phyloP scores from a whole-genome alignment of 352 stramenopile species.

The Aphanomyces euteiches region DNA sequence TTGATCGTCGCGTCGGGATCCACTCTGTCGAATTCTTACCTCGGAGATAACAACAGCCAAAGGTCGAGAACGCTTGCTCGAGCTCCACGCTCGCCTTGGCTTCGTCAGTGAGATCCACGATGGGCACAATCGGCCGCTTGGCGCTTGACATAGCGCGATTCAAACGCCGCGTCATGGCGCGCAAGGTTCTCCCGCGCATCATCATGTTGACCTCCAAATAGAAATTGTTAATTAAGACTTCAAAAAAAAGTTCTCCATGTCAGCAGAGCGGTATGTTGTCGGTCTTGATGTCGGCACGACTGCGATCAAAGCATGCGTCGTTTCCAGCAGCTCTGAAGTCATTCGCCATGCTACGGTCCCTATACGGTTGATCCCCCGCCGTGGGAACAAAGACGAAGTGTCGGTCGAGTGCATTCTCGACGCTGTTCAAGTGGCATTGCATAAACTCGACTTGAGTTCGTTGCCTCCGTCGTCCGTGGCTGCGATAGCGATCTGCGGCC shows the following conservation, averaged over 20 bases:
- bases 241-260: neutral
- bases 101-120: slow-evolving; percentile 10
- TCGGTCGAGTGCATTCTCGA: slow-evolving; percentile 11
- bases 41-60: slow-evolving; percentile 70
- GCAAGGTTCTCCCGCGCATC: too few relatives aligned
- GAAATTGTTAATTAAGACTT: too few relatives aligned
- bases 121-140: slow-evolving; percentile 34
- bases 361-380: slow-evolving; percentile 29
- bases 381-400: neutral
- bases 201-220: too few relatives aligned
- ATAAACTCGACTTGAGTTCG: slow-evolving; percentile 38
- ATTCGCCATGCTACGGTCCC: slow-evolving; percentile 40
- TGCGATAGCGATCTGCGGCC: slow-evolving; percentile 56
- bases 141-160: slow-evolving; percentile 48
- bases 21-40: slow-evolving; percentile 26
- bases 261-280: slow-evolving; percentile 34
- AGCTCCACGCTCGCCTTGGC: slow-evolving; percentile 28
- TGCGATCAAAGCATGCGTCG: slow-evolving; percentile 67
- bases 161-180: too few relatives aligned
- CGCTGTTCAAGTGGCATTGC: slow-evolving; percentile 11
- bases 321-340: slow-evolving; percentile 37
- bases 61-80: slow-evolving; percentile 57
- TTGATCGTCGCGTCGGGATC: neutral
- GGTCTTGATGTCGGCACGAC: slow-evolving; percentile 76
- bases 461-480: slow-evolving; percentile 40